Evolutionary conservation across 139 green algal species (phyloP), one percentile per base, ranked within the genome.

Genomic region (Pycnococcus provasolii): DNA sequence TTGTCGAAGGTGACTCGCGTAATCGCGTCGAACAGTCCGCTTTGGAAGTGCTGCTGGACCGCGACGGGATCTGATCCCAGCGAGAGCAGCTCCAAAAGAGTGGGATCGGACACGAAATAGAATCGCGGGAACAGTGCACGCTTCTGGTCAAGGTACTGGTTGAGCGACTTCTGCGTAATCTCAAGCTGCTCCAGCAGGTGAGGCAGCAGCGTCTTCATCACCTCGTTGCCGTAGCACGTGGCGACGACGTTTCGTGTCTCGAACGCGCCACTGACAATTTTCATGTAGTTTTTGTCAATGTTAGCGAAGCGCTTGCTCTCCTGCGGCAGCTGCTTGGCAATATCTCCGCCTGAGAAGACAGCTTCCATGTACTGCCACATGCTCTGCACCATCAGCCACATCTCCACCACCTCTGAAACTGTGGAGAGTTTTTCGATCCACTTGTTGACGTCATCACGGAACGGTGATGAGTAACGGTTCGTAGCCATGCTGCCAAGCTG

Each of bases 351-450:
- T 45, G 55, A 78, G 78, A 97, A 97, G 57, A 97, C 91, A 3
- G 88, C 88, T 77, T 97, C 90, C 89, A 97, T 94, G 81, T 96
- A 96, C 81, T 86, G 87, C 91, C 91, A 97, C 81, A 93, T 87
- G 79, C 77, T 89, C 78, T 95, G 90, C 62, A 95, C 89, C 73
- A 80, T 81, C 37, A 96, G 82, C 90, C 90, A 96, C 67, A 88
- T 87, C 82, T 97, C 89, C n/a, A 96, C 70, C 26, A 91, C 86
- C 76, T 97, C 91, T 45, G 78, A 86, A 13, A 96, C 85, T 1
- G 84, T 90, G 54, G 77, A 87, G 55, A 97, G 87, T 77, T 92
- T 92, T 7, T 83, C 58, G 46, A 89, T 82, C 59, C 70, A 79
- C 83, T 81, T 89, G 65, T 92, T 79, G 52, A 95, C 83, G 62